These are phyloP conservation scores for Eucalyptus rudis DNA, from an alignment of 345 rosid species.

Conservation along the genomic window DNA sequence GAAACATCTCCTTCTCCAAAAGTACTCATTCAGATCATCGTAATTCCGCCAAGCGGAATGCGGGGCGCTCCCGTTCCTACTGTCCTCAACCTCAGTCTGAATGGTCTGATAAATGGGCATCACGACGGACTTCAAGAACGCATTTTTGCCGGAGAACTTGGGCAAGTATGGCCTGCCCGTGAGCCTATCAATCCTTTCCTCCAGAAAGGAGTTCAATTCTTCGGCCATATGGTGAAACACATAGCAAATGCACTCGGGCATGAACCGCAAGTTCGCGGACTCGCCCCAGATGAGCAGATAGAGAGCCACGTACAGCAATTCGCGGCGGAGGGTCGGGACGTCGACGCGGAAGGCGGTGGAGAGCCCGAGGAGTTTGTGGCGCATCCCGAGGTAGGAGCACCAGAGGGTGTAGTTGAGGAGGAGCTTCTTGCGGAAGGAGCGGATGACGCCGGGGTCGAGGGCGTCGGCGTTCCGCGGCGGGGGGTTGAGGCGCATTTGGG, in stretches of 20 bases:
- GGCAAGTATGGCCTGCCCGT: slow-evolving; percentile 1
- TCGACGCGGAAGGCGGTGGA: background rate
- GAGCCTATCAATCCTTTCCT: slow-evolving; percentile 13
- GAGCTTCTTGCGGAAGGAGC: slow-evolving; percentile 44
- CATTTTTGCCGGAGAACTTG: slow-evolving; percentile 40
- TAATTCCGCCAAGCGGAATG: slow-evolving; percentile 92
- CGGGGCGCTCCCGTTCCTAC: slow-evolving; percentile 60
- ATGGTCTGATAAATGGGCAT: slow-evolving; percentile 61
- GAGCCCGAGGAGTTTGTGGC: slow-evolving; percentile 14
- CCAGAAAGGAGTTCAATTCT: slow-evolving; percentile 28
- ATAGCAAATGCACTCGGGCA: slow-evolving; percentile 46
- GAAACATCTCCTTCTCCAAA: slow-evolving; percentile 87
- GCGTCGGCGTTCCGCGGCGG: slow-evolving; percentile 28
- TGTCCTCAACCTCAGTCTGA: slow-evolving; percentile 37
- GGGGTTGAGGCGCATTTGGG: slow-evolving; percentile 67
- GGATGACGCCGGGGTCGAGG: slow-evolving; percentile 52
- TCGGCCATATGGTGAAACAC: slow-evolving; percentile 48
- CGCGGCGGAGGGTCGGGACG: slow-evolving; percentile 16
- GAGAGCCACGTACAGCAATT: slow-evolving; percentile 38
- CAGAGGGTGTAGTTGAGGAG: slow-evolving; percentile 56
- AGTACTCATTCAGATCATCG: slow-evolving; percentile 80
- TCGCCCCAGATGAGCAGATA: slow-evolving; percentile 59
- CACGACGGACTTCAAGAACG: slow-evolving; percentile 44
- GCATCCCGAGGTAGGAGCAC: slow-evolving; percentile 59
- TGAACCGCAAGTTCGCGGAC: slow-evolving; percentile 44